A percentile compares a stretch with the other conserved stretches of the same genome.
Evolutionary conservation across 2,329 filamentous ascomycete species (phyloP).

Genomic region (Immersiporthe knoxdaviesiana): DNA sequence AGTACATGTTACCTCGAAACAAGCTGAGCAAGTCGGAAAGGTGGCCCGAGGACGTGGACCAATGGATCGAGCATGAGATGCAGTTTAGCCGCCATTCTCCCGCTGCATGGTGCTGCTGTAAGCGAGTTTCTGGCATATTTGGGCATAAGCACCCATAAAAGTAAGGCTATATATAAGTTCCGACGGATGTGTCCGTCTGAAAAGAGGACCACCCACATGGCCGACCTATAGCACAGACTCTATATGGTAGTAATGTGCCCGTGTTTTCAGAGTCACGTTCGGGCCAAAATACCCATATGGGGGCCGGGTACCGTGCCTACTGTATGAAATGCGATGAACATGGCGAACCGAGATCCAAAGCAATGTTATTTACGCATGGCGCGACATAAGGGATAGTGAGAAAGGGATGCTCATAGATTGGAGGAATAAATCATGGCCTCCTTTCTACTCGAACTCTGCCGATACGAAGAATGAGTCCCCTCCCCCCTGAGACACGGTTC

Average conservation of each 20-base stretch:
- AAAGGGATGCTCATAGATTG: not conserved
- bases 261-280: not conserved
- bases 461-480: not conserved
- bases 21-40: not conserved
- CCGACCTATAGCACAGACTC: not conserved
- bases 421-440: not conserved
- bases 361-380: not conserved
- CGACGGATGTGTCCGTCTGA: not conserved
- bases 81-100: constrained; percentile 14
- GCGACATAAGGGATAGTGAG: not conserved
- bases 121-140: not conserved
- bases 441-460: not conserved
- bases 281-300: not conserved
- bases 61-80: not conserved
- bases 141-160: not conserved
- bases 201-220: not conserved
- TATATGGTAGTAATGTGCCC: not conserved
- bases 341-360: not conserved
- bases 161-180: not conserved
- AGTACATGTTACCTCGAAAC: not conserved
- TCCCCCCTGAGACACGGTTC: not conserved
- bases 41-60: constrained; percentile 11
- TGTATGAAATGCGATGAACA: not conserved
- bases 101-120: not conserved
- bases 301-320: not conserved